Conservation (phyloP, 345 rosid genomes). For the Dipteronia dyeriana region DNA sequence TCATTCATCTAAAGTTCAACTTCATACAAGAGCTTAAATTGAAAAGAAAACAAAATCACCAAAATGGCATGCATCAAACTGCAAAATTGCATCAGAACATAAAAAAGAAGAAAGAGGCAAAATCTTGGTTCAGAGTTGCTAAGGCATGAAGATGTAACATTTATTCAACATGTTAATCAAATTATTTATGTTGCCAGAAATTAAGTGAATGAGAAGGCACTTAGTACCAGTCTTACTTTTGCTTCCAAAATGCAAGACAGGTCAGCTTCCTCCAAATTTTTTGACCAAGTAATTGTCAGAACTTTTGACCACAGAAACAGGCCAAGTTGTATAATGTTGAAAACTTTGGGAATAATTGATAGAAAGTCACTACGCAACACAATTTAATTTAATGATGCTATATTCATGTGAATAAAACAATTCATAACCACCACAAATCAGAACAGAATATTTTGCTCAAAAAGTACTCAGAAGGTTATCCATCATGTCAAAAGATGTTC, state of each 20-base stretch:
- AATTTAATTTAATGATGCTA: background rate
- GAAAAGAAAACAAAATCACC: background rate
- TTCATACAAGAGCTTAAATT: constrained; percentile 5
- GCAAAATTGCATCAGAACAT: background rate
- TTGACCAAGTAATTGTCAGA: background rate
- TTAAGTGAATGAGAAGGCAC: background rate
- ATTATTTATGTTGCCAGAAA: background rate
- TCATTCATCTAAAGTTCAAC: background rate
- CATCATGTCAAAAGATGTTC: background rate
- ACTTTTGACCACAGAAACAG: background rate
- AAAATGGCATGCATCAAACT: background rate
- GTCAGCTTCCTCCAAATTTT: background rate
- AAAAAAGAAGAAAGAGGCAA: background rate
- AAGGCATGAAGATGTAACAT: background rate
- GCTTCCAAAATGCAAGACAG: background rate
- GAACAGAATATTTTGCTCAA: background rate
- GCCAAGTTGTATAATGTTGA: background rate
- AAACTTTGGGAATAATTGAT: background rate
- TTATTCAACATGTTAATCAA: background rate
- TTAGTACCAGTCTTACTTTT: background rate
- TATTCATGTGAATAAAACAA: background rate
- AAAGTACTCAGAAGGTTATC: background rate
- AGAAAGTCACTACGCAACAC: background rate
- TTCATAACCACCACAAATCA: background rate
- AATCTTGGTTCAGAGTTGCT: background rate